phyloP scores from a whole-genome alignment of 148 eudicot genomes.

The Chenopodium berlandieri region DNA sequence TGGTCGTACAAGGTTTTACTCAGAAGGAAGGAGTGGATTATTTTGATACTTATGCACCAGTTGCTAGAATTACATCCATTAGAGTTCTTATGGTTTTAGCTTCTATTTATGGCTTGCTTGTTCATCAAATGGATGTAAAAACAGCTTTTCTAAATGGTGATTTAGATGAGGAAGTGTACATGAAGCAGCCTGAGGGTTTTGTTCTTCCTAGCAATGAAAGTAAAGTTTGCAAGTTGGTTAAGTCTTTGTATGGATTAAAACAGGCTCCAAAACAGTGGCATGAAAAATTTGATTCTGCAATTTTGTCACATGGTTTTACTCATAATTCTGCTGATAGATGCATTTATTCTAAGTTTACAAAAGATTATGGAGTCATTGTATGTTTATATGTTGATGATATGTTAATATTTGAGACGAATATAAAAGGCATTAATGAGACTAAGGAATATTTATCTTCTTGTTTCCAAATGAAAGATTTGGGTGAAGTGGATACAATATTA shows the following conservation, averaged over 20 bases:
- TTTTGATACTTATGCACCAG: background rate
- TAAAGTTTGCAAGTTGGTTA: background rate
- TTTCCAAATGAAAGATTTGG: conserved; percentile 13
- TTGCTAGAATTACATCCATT: background rate
- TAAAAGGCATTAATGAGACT: background rate
- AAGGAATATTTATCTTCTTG: too few relatives aligned
- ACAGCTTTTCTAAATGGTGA: background rate
- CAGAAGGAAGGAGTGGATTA: background rate
- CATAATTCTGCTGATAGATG: background rate
- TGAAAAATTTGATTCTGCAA: background rate
- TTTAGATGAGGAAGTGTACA: too few relatives aligned
- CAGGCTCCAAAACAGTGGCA: background rate
- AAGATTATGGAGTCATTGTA: background rate
- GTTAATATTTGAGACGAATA: background rate
- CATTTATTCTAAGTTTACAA: background rate
- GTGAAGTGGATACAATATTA: conserved; percentile 9
- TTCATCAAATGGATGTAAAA: background rate
- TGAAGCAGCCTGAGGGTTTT: background rate
- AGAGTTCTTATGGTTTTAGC: background rate
- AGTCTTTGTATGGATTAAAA: background rate
- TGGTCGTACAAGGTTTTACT: too few relatives aligned
- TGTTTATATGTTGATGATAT: too few relatives aligned
- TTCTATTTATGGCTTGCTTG: background rate
- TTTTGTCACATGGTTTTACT: background rate
- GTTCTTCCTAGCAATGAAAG: background rate